Percentiles rank a stretch among this genome's conserved stretches.
phyloP scores from a whole-genome alignment of 305 asterid genomes.

The Salvia sclarea region DNA sequence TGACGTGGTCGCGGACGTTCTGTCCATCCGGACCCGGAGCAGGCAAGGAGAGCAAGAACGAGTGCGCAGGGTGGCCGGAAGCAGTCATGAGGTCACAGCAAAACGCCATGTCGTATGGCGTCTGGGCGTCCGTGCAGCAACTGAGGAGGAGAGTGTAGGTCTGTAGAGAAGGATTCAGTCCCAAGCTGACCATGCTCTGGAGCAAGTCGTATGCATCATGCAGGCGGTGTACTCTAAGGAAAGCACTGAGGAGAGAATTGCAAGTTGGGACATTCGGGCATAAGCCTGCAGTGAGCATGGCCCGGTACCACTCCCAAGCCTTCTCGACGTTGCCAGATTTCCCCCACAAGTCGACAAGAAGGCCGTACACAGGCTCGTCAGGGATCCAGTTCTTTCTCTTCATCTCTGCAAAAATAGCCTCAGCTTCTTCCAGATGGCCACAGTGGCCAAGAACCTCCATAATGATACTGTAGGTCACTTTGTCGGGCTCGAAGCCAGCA shows the following conservation, averaged over 20 bases:
- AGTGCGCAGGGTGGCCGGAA: constrained; percentile 86
- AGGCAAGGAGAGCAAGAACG: constrained; percentile 78
- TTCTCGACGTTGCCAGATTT: constrained; percentile 84
- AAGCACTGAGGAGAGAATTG: constrained; percentile 88
- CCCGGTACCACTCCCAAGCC: constrained; percentile 87
- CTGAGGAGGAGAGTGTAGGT: constrained; percentile 92
- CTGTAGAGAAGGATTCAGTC: constrained; percentile 77
- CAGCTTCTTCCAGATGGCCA: constrained; percentile 93
- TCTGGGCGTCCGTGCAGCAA: constrained; percentile 82
- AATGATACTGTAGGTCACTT: constrained; percentile 88
- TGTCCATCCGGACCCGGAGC: constrained; percentile 84
- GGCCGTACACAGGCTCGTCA: constrained; percentile 94
- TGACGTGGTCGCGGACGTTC: constrained; percentile 78
- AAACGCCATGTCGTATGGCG: constrained; percentile 65
- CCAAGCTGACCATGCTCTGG: constrained; percentile 70
- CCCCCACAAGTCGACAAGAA: constrained; percentile 91
- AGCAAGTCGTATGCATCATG: constrained; percentile 76
- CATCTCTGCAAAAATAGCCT: constrained; percentile 85
- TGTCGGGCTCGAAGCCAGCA: constrained; percentile 93
- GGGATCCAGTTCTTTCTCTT: constrained; percentile 91
- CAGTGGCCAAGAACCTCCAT: constrained; percentile 99
- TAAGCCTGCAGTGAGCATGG: constrained; percentile 83
- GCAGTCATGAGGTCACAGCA: constrained; percentile 80
- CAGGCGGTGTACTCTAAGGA: constrained; percentile 83
- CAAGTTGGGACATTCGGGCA: constrained; percentile 93